A percentile compares a stretch with the other conserved stretches of the same genome.
These are phyloP conservation scores for Fomes fomentarius DNA, from an alignment of 1,284 basidiomycete species.

Conservation along the genomic window DNA sequence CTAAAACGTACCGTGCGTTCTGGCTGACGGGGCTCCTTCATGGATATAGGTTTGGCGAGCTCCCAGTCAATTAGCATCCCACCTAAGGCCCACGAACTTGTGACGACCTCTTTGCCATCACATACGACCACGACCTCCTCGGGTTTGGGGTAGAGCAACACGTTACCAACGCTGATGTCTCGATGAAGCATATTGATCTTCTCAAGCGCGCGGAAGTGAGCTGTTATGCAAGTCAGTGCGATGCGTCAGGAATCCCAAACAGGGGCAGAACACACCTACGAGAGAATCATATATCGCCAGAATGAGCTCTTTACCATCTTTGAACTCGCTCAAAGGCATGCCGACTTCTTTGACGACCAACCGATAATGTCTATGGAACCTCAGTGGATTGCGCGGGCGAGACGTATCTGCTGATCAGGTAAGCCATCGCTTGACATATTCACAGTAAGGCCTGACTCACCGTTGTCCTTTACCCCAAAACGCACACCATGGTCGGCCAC, in stretches of 20 bases:
- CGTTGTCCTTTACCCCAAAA: too few species aligned
- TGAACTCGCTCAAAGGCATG: constrained; percentile 14
- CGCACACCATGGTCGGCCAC: not conserved
- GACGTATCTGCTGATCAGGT: not conserved
- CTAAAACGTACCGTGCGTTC: not conserved
- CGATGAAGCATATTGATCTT: not conserved
- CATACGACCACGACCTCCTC: not conserved
- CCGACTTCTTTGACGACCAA: constrained; percentile 24
- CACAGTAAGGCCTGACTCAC: too few species aligned
- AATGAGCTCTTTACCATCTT: not conserved
- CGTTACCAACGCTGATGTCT: constrained; percentile 12
- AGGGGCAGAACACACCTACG: not conserved
- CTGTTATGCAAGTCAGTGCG: not conserved
- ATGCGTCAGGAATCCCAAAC: not conserved
- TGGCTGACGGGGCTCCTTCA: not conserved
- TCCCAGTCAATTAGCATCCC: constrained; percentile 18
- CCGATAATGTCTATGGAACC: constrained; percentile 7
- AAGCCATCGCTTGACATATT: too few species aligned
- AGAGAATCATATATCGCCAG: not conserved
- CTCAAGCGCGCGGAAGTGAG: not conserved
- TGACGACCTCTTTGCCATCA: too few species aligned
- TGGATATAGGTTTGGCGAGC: constrained; percentile 3
- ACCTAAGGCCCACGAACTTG: not conserved
- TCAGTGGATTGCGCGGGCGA: not conserved
- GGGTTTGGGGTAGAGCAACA: constrained; percentile 7